These are phyloP conservation scores for Chalaropsis ovoidea DNA, from an alignment of 2,329 filamentous ascomycete genomes.

Conservation along the genomic window DNA sequence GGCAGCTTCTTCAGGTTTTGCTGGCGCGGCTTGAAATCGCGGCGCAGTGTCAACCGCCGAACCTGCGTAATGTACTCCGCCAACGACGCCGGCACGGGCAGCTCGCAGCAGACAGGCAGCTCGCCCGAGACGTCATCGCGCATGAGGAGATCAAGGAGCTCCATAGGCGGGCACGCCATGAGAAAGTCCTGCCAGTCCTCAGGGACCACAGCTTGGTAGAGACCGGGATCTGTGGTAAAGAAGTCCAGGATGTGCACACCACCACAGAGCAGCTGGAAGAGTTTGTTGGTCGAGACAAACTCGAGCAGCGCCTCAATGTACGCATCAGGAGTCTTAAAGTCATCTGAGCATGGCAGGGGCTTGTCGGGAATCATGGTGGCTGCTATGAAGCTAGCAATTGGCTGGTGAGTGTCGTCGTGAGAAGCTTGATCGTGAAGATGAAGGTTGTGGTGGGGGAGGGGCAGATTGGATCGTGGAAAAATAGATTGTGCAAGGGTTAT, in stretches of 20 bases:
- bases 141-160: constrained; percentile 70
- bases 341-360: constrained; percentile 57
- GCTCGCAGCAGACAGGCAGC: constrained; percentile 24
- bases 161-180: constrained; percentile 57
- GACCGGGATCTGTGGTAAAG: constrained; percentile 71
- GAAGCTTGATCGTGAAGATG: background rate
- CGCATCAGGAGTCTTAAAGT: constrained; percentile 60
- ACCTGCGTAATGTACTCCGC: constrained; percentile 63
- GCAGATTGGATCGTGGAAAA: constrained; percentile 1
- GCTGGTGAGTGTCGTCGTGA: background rate
- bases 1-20: constrained; percentile 50
- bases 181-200: constrained; percentile 76
- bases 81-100: constrained; percentile 46
- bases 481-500: background rate
- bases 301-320: constrained; percentile 70
- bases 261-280: constrained; percentile 83
- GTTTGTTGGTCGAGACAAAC: constrained; percentile 62
- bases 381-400: background rate
- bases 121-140: constrained; percentile 54
- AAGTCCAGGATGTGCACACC: constrained; percentile 97
- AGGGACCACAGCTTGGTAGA: constrained; percentile 70
- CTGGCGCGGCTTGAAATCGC: constrained; percentile 45
- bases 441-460: constrained; percentile 15
- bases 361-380: constrained; percentile 40
- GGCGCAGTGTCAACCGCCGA: constrained; percentile 55